Base-by-base conservation (phyloP, 768 basidiomycete genomes). In the Termitomyces sp. region DNA sequence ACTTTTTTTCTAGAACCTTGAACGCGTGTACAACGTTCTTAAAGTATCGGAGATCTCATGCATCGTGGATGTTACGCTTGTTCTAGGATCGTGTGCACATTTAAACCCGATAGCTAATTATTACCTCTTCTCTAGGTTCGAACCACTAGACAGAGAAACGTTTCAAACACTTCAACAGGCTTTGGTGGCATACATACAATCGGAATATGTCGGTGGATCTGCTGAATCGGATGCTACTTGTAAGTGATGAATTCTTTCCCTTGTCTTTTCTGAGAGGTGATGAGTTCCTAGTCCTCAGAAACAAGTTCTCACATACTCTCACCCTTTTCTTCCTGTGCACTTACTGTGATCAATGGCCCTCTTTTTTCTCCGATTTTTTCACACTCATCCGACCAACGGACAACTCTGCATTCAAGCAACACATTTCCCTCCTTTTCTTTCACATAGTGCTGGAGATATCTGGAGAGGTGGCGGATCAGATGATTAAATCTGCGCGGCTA, bases 391-490 rank as follows among this genome's bases (percentile, higher is more conserved):
- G 81, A 28, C 79, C 83, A 32, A 68, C 83, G 32, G 78, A 86
- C 62, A 80, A 85, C 10, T 75, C 82, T 43, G 77, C 82, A 28
- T 86, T 89, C 74, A 96, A 95, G 70, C 84, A 84, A 47, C 91
- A 95, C 67, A 83, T 96, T 35, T 90, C 90, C 23, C 80, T 95
- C 32, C 82, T 99, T 59, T 86, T 97, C 71, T 91, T 98, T 71
- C 94, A 91, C 67, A 80, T 98, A 65, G 80, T 99, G 47, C 85
- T 91, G 60, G 97, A 99, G 71, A 95, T 98, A 56, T 95, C 95
- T 0, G 91, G 91, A 13, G 97, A 99, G 72, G 91, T 98, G n/a
- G 93, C 93, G 52, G 97, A 99, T 75, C 90, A 93, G 67, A 85
- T 93, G 62, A 85, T 98, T 67, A 94, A 96, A 74, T 82, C 91